These are phyloP conservation scores for Phaffomyces opuntiae DNA, from an alignment of 805 yeast genomes.

Conservation along the genomic window DNA sequence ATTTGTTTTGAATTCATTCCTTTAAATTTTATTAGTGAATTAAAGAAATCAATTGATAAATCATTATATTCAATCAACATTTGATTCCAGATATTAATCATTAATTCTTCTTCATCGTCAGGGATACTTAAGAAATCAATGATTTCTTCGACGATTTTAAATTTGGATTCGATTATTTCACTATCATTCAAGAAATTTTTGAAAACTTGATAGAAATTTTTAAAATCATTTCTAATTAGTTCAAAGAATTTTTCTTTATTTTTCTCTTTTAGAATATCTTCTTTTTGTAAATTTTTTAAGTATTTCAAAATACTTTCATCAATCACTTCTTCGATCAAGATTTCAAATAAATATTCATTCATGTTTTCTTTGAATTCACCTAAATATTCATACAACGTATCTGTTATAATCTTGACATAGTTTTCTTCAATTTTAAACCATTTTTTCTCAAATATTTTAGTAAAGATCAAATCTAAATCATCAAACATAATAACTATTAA, in stretches of 20 bases:
- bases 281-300: constrained; percentile 38
- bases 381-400: constrained; percentile 70
- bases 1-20: constrained; percentile 1
- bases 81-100: constrained; percentile 8
- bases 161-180: constrained; percentile 40
- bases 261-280: constrained; percentile 33
- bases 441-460: constrained; percentile 52
- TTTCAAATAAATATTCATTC: constrained; percentile 47
- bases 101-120: constrained; percentile 5
- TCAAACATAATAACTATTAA: constrained; percentile 57
- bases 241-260: constrained; percentile 36
- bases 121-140: constrained; percentile 37
- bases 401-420: constrained; percentile 55
- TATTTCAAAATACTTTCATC: constrained; percentile 46
- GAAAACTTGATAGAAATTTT: constrained; percentile 46
- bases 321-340: constrained; percentile 45
- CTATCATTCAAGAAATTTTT: constrained; percentile 32
- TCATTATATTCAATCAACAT: constrained; percentile 7
- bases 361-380: constrained; percentile 50
- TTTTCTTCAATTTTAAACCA: constrained; percentile 49
- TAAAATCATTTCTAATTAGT: constrained; percentile 55
- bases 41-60: constrained; percentile 7
- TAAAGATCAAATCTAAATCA: constrained; percentile 59
- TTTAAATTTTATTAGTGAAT: constrained; percentile 5
- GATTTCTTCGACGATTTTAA: constrained; percentile 54